These are phyloP conservation scores for Penicillium sp. DNA, from an alignment of 2,329 filamentous ascomycete genomes.

Conservation along the genomic window DNA sequence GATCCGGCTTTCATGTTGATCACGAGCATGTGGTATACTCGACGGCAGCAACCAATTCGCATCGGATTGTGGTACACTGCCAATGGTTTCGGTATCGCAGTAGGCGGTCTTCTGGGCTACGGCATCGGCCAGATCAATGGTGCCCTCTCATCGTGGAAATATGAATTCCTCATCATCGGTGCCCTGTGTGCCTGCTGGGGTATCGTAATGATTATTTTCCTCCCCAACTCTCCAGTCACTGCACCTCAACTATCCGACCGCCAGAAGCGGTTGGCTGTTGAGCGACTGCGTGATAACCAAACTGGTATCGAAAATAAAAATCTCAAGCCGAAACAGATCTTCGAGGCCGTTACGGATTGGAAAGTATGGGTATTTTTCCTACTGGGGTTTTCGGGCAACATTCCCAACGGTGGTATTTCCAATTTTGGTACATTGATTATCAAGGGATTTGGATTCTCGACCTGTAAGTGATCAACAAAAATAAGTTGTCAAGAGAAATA, in stretches of 20 bases:
- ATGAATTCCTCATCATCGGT: slow-evolving; percentile 33
- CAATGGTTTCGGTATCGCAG: slow-evolving; percentile 44
- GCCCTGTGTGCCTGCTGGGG: slow-evolving; percentile 28
- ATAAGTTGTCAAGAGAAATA: too few species aligned
- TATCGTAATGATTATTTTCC: slow-evolving; percentile 20
- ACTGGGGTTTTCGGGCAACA: slow-evolving; percentile 13
- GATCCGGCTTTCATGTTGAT: slow-evolving; percentile 60
- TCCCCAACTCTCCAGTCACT: slow-evolving; percentile 39
- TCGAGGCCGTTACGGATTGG: slow-evolving; percentile 11
- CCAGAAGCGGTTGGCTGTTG: slow-evolving; percentile 32
- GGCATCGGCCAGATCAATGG: slow-evolving; percentile 43
- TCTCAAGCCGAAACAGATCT: slow-evolving; percentile 11
- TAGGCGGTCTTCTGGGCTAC: slow-evolving; percentile 46
- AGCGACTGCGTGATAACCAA: slow-evolving; percentile 24
- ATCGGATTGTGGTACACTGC: slow-evolving; percentile 33
- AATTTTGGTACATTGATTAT: slow-evolving; percentile 33
- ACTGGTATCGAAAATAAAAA: slow-evolving; percentile 17
- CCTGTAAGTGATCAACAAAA: slow-evolving; percentile 31
- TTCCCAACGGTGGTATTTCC: slow-evolving; percentile 34
- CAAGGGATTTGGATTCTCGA: slow-evolving; percentile 44
- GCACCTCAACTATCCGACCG: slow-evolving; percentile 34
- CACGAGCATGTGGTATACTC: slow-evolving; percentile 20
- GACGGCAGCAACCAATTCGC: slow-evolving; percentile 25
- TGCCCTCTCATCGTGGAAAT: slow-evolving; percentile 23
- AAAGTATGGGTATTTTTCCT: slow-evolving; percentile 14